Evolutionary conservation across 2,329 filamentous ascomycete species (phyloP).

Genomic region (Biscogniauxia sp.): DNA sequence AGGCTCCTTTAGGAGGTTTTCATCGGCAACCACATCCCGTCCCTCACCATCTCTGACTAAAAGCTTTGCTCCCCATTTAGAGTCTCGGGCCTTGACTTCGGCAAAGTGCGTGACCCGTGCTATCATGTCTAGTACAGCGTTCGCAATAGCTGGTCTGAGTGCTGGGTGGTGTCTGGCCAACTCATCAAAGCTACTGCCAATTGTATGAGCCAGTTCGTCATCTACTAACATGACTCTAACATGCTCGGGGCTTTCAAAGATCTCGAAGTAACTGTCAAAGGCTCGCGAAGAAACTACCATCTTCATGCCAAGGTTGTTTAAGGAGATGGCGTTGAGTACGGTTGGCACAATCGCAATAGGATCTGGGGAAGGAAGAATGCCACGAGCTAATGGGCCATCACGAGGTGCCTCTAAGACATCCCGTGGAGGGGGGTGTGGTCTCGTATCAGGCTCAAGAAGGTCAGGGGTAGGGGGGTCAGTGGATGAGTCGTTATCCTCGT

Average conservation of each 20-base stretch:
- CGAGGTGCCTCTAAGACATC: slow-evolving; percentile 47
- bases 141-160: slow-evolving; percentile 75
- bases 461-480: slow-evolving; percentile 41
- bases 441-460: slow-evolving; percentile 37
- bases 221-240: slow-evolving; percentile 81
- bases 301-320: slow-evolving; percentile 84
- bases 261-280: slow-evolving; percentile 84
- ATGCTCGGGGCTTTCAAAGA: slow-evolving; percentile 92
- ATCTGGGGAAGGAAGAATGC: slow-evolving; percentile 84
- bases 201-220: slow-evolving; percentile 62
- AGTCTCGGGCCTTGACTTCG: slow-evolving; percentile 63
- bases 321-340: slow-evolving; percentile 88
- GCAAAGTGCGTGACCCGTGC: slow-evolving; percentile 75
- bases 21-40: slow-evolving; percentile 57
- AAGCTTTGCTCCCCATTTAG: slow-evolving; percentile 77
- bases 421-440: slow-evolving; percentile 52
- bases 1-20: slow-evolving; percentile 31
- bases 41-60: slow-evolving; percentile 60
- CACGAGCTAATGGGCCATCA: slow-evolving; percentile 53
- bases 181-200: slow-evolving; percentile 90
- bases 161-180: slow-evolving; percentile 88
- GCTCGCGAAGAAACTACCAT: slow-evolving; percentile 82
- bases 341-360: slow-evolving; percentile 83
- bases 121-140: slow-evolving; percentile 86
- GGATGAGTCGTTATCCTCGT: slow-evolving; percentile 36